Base-by-base conservation (phyloP, 805 yeast genomes). In the Zygosaccharomyces lentus region DNA sequence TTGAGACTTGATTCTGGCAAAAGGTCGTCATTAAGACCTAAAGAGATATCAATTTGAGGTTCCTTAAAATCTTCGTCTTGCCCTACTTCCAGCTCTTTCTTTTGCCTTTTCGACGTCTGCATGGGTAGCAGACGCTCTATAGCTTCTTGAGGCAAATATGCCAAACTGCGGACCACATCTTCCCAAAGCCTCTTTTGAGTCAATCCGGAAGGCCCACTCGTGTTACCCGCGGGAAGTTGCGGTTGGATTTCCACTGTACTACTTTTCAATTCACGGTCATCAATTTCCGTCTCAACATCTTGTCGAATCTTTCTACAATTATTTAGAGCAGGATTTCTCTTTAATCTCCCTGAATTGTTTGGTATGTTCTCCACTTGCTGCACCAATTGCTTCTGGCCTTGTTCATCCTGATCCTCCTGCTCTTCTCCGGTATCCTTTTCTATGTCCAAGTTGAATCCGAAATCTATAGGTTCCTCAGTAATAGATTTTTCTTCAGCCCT, bases 361-460 rank as follows among this genome's bases (percentile, higher is more conserved):
- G 43, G 39, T 17, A 16, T n/a, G 19, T 40, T 47, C 19, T 34
- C 50, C 9, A 49, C 65, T 23, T 53, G 51, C n/a, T 57, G 53
- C 13, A 58, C 66, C 16, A 58, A 45, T 38, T 58, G 65, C 46
- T 64, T 68, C 7, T 34, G 45, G n/a, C 39, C 42, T 9, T 47
- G 72, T 36, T 52, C 61, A n/a, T 59, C 64, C 34, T 60, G 62
- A 13, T 64, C 68, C 13, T 45, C 68, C 15, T 45, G 65, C 49
- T 67, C 68, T 2, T 46, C 41, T 6, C 34, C 46, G 2, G 52
- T 72, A 32, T 61, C 69, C 40, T 69, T 60, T 9, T 69, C 75
- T 40, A 71, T 62, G 41, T 72, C 77, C 38, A 81, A 68, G 54
- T 80, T 82, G 37, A 82, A 68, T 23, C 76, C 82, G 46, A 79